These are phyloP conservation scores for Colletotrichum eremochloae DNA, from an alignment of 2,329 filamentous ascomycete species.

Conservation along the genomic window DNA sequence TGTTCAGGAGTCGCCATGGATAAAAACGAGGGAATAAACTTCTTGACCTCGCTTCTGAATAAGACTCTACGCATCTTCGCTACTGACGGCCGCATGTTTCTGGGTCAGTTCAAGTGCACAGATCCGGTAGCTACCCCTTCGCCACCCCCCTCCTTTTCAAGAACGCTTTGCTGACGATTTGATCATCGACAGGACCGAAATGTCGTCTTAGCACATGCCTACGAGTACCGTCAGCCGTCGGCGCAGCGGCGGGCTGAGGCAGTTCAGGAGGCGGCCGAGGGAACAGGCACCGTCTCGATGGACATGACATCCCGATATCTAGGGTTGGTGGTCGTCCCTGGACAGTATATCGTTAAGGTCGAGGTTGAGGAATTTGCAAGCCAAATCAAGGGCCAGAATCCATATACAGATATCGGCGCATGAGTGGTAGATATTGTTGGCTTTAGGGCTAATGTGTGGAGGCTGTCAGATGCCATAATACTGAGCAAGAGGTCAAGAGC, in stretches of 20 bases:
- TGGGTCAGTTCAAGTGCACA: conserved; percentile 93
- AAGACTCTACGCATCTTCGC: conserved; percentile 84
- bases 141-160: conserved; percentile 11
- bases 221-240: conserved; percentile 88
- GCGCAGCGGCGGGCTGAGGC: conserved; percentile 59
- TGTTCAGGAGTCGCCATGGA: conserved; percentile 54
- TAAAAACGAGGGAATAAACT: conserved; percentile 66
- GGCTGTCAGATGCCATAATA: no score
- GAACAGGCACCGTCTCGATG: conserved; percentile 65
- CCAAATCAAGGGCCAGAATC: conserved; percentile 54
- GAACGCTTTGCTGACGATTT: conserved; percentile 6
- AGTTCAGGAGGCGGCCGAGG: conserved; percentile 48
- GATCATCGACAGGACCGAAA: conserved; percentile 80
- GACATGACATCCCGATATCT: conserved; percentile 89
- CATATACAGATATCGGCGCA: conserved; percentile 21
- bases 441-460: not conserved
- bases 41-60: conserved; percentile 77
- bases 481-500: not conserved
- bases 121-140: conserved; percentile 69
- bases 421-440: not conserved
- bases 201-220: conserved; percentile 85
- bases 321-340: conserved; percentile 90
- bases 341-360: conserved; percentile 86
- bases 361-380: conserved; percentile 84
- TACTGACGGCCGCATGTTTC: conserved; percentile 88